Conservation (phyloP, 768 basidiomycete genomes). For the Tylopilus sp. region DNA sequence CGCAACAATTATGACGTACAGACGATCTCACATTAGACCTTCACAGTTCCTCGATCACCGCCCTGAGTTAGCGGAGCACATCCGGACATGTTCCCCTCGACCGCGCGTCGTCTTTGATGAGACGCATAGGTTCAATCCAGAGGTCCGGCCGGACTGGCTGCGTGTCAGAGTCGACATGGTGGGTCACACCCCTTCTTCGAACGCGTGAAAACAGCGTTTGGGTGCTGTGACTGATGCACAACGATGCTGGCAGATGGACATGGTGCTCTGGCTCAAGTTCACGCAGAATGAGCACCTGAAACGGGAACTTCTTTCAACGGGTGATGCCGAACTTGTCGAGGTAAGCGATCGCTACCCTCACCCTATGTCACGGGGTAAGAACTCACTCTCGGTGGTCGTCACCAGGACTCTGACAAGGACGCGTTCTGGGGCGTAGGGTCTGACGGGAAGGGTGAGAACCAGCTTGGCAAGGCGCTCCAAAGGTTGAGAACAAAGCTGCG, state of each 20-base stretch:
- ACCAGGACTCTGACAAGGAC: slow-evolving; percentile 31
- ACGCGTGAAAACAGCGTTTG: slow-evolving; percentile 12
- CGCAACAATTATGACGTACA: slow-evolving; percentile 11
- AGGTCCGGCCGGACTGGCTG: slow-evolving; percentile 36
- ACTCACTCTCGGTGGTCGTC: slow-evolving; percentile 17
- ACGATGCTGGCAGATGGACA: slow-evolving; percentile 38
- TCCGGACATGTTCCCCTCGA: slow-evolving; percentile 32
- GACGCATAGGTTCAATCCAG: slow-evolving; percentile 34
- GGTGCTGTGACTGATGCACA: slow-evolving; percentile 2
- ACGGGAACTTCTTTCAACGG: slow-evolving; percentile 35
- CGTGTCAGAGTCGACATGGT: slow-evolving; percentile 33
- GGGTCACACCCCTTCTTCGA: slow-evolving; percentile 7
- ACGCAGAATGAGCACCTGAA: slow-evolving; percentile 38
- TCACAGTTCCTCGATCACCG: slow-evolving; percentile 34
- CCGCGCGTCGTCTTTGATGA: slow-evolving; percentile 34
- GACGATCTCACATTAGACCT: slow-evolving; percentile 12
- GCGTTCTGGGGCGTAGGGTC: slow-evolving; percentile 42
- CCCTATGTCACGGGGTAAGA: background rate
- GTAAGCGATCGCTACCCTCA: slow-evolving; percentile 25
- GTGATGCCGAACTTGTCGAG: slow-evolving; percentile 37
- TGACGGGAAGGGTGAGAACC: slow-evolving; percentile 37
- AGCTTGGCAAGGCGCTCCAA: slow-evolving; percentile 40
- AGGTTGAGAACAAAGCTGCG: slow-evolving; percentile 35
- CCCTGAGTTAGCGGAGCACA: slow-evolving; percentile 34
- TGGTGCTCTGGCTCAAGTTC: slow-evolving; percentile 39